Conservation (phyloP, 306 rosid species). For the Acacia crassicarpa region DNA sequence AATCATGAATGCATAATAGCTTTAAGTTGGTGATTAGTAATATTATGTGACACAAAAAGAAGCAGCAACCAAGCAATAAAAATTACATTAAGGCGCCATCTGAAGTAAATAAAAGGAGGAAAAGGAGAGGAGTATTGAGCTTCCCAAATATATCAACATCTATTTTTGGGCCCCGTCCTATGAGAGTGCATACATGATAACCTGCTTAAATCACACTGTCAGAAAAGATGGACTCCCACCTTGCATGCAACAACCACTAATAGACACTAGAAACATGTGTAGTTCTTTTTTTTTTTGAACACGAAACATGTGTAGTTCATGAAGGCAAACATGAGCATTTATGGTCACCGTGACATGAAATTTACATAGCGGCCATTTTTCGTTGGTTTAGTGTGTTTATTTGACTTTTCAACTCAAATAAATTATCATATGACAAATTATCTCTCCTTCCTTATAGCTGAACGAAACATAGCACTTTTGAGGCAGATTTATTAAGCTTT, state of each 20-base stretch:
- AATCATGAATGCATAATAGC: no score
- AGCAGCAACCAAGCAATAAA: slow-evolving; percentile 24
- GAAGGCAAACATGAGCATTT: slow-evolving; percentile 17
- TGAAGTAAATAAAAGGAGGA: slow-evolving; percentile 22
- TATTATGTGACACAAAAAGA: slow-evolving; percentile 7
- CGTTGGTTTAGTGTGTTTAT: no score
- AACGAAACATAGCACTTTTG: no score
- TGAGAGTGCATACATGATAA: slow-evolving; percentile 69
- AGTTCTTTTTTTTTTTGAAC: no score
- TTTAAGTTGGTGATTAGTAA: slow-evolving; percentile 1
- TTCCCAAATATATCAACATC: slow-evolving; percentile 67
- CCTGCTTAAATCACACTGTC: slow-evolving; percentile 60
- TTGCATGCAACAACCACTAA: slow-evolving; percentile 2
- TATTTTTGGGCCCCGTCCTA: slow-evolving; percentile 59
- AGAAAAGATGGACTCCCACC: slow-evolving; percentile 31
- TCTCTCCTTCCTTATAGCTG: no score
- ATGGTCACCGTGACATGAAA: not conserved
- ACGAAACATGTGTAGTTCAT: no score
- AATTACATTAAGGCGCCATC: slow-evolving; percentile 18
- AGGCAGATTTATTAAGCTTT: no score
- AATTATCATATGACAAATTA: no score
- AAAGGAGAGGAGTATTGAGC: slow-evolving; percentile 16
- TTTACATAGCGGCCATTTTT: no score
- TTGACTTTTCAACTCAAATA: no score
- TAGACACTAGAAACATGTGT: not conserved